These are phyloP conservation scores for Pythium dissotocum DNA, from an alignment of 352 stramenopile species.

Conservation along the genomic window DNA sequence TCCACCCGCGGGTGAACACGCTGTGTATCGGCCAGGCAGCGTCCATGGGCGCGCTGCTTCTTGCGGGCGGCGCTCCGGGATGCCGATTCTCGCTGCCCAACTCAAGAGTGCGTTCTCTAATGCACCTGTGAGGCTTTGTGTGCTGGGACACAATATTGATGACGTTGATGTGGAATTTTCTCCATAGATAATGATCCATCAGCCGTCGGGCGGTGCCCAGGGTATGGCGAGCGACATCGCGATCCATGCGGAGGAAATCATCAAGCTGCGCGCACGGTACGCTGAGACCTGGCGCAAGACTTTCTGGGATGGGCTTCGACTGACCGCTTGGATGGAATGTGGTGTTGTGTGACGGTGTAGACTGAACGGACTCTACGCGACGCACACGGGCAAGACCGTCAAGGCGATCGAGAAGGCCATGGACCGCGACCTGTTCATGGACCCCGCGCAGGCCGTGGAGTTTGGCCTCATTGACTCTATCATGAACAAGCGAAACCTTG, in stretches of 20 bases:
- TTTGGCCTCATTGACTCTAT: conserved; percentile 87
- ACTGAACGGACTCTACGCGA: conserved; percentile 73
- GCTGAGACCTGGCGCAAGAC: conserved; percentile 59
- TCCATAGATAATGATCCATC: conserved; percentile 96
- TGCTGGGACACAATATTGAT: background rate
- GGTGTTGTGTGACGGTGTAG: conserved; percentile 29
- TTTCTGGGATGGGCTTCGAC: background rate
- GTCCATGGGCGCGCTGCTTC: conserved; percentile 96
- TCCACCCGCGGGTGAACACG: conserved; percentile 96
- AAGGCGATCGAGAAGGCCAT: conserved; percentile 83
- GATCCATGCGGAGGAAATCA: conserved; percentile 99
- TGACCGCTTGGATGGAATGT: conserved; percentile 6
- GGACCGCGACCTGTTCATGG: conserved; percentile 88
- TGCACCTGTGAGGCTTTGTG: background rate
- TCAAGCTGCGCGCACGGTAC: conserved; percentile 85
- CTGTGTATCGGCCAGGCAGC: conserved; percentile 97
- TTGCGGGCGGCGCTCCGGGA: conserved; percentile 90
- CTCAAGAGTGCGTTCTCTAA: conserved; percentile 67
- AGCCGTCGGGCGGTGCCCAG: conserved; percentile 94
- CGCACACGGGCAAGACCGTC: conserved; percentile 75
- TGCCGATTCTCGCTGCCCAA: conserved; percentile 93
- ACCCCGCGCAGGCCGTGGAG: conserved; percentile 64
- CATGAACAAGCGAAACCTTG: conserved; percentile 55
- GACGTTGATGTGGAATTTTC: background rate
- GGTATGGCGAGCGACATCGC: conserved; percentile 98